Evolutionary conservation across 225 moss, liverwort and hornwort genomes (phyloP), one percentile per base, ranked within the genome.

Genomic region (Rhytidiadelphus loreus): DNA sequence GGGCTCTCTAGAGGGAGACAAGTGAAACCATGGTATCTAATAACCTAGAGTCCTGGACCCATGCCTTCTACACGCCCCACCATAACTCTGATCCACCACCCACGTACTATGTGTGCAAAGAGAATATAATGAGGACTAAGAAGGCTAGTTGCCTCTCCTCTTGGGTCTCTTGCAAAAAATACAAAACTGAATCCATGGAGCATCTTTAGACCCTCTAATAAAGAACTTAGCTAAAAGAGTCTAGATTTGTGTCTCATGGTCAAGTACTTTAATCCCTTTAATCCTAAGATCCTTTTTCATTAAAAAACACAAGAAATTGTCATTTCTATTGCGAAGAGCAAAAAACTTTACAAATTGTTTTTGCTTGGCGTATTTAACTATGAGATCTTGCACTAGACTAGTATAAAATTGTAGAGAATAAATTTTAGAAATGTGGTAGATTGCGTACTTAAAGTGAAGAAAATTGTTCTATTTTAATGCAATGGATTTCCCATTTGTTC

Each of bases 311-410:
- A 11, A 6, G 21, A 37, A n/a, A n/a, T 0, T 66, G 4, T 37
- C 66, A 66, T n/a, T n/a, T 66, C n/a, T 66, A n/a, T n/a, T 66
- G 12, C 4, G 4, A n/a, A n/a, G 37, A n/a, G 12, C 10, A n/a
- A 66, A 12, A 66, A 12, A 12, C 0, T 22, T n/a, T 21, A 66
- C 7, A 37, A 66, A 21, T 1, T 37, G 0, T 7, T 22, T 12
- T 12, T n/a, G 5, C 4, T 11, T n/a, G n/a, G 12, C 1, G 0
- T n/a, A 37, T 12, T 1, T 7, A n/a, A 22, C 1, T 4, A 0
- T 23, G 23, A 23, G 7, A 23, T 23, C 7, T n/a, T 68, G n/a
- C 7, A n/a, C 0, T 22, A 68, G 7, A 68, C 21, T 68, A 21
- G 37, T 37, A 22, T 68, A n/a, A 68, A 18, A 22, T 7, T 22